phyloP scores from a whole-genome alignment of 768 basidiomycete genomes.

The Tephrocybe sp. region DNA sequence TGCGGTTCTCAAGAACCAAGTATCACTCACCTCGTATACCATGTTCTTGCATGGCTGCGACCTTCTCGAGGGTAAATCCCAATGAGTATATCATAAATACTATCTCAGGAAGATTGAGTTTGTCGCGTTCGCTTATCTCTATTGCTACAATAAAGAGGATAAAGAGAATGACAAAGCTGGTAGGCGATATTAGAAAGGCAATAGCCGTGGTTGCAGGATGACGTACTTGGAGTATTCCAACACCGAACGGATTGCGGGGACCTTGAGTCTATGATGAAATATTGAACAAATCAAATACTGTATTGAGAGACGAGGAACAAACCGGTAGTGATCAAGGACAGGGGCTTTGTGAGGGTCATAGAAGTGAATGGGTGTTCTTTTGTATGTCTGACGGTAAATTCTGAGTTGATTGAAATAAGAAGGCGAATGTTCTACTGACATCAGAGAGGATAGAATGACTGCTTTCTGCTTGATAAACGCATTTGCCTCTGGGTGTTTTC shows the following conservation, averaged over 20 bases:
- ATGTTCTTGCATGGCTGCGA: slow-evolving; percentile 95
- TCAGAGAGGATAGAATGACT: slow-evolving; percentile 89
- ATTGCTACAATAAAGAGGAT: slow-evolving; percentile 78
- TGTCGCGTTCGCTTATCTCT: slow-evolving; percentile 63
- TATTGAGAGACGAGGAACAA: slow-evolving; percentile 15
- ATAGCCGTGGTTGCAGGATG: background rate
- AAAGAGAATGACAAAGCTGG: slow-evolving; percentile 79
- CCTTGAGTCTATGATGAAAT: slow-evolving; percentile 67
- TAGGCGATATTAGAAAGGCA: slow-evolving; percentile 3
- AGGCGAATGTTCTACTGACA: slow-evolving; percentile 41
- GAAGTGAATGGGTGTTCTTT: slow-evolving; percentile 87
- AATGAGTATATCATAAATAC: slow-evolving; percentile 77
- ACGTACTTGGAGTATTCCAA: slow-evolving; percentile 84
- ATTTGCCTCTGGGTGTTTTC: slow-evolving; percentile 64
- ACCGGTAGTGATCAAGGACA: slow-evolving; percentile 95
- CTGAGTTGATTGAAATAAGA: background rate
- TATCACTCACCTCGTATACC: slow-evolving; percentile 74
- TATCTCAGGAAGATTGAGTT: slow-evolving; percentile 65
- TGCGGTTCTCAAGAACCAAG: background rate
- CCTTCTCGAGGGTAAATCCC: slow-evolving; percentile 89
- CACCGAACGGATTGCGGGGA: slow-evolving; percentile 87
- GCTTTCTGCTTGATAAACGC: slow-evolving; percentile 89
- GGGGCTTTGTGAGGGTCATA: slow-evolving; percentile 95
- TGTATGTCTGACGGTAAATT: slow-evolving; percentile 69
- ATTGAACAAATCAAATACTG: slow-evolving; percentile 1